Evolutionary conservation across 352 stramenopile genomes (phyloP), one percentile per base, ranked within the genome.

Genomic region (Halophytophthora polymorphica): DNA sequence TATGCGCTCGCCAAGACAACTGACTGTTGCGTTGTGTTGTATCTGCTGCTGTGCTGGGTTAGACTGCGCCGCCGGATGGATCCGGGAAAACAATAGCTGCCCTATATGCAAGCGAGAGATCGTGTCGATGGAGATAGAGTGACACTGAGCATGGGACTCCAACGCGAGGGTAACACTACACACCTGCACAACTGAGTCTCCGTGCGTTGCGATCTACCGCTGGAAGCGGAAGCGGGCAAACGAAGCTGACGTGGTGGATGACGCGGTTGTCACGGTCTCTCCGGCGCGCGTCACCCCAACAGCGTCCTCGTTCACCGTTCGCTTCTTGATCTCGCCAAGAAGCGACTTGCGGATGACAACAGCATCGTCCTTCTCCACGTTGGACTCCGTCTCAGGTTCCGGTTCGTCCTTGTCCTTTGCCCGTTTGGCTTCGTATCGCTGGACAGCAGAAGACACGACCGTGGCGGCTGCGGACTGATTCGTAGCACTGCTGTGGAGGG

Each of bases 1-100:
- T 35, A 12, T 18, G 18, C 14, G 13, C n/a, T 29, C 25, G 7
- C 53, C 14, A 48, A 28, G 21, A n/a, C 25, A 15, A 34, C 28
- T 60, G 18, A 55, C 34, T 15, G 40, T 48, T 47, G 25, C 25
- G 22, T 37, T 50, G 17, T 1, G n/a, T 17, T 18, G 18, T 34
- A 13, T n/a, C 38, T 41, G 19, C 1, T 56, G 17, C 13, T 45
- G 31, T 18, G 6, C 19, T 50, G 11, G 2, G 40, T 47, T 45
- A 87, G 79, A 83, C 53, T 90, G 79, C 57, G 79, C 88, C 29
- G 58, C 55, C 41, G 73, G 73, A 18, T 90, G 79, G 79, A 74
- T 90, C 38, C 77, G 63, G 33, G 73, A 88, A 58, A 88, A 90
- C 60, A 90, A 90, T 47, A 88, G 73, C 61, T 90, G 79, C 43